phyloP scores from a whole-genome alignment of 2,329 filamentous ascomycete genomes.

The Diaporthe citri region DNA sequence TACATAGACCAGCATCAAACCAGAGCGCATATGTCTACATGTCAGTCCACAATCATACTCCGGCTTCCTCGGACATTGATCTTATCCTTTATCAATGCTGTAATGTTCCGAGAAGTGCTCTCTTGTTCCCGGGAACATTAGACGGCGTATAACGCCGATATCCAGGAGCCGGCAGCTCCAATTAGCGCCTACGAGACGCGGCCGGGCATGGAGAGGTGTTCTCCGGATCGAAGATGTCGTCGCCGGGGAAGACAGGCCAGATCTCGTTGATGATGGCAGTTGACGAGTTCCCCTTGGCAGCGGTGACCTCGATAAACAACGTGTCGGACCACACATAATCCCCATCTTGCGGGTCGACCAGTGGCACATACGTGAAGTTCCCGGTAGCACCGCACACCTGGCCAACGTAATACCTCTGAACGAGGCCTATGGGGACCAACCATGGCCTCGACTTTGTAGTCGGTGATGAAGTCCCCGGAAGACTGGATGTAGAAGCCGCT shows the following conservation, averaged over 20 bases:
- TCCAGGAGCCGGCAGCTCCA: no score
- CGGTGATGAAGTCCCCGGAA: constrained; percentile 7
- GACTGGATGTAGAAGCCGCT: constrained; percentile 5
- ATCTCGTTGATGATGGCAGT: constrained; percentile 7
- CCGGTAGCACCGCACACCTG: constrained; percentile 8
- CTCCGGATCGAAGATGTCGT: not conserved
- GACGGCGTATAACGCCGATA: no score
- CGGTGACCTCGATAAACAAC: not conserved
- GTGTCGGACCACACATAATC: not conserved
- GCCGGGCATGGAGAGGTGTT: constrained; percentile 8
- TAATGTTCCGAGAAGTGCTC: not conserved
- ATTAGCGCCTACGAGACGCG: not conserved
- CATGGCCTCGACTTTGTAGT: not conserved
- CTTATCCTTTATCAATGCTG: no score
- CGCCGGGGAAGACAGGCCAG: constrained; percentile 7
- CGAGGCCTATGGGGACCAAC: not conserved
- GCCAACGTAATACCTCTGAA: not conserved
- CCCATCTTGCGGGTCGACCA: not conserved
- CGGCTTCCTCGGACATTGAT: no score
- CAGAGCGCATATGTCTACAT: not conserved
- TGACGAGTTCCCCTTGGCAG: not conserved
- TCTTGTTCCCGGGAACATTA: not conserved
- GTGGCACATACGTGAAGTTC: not conserved
- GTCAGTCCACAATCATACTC: not conserved
- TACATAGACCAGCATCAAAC: not conserved